A percentile compares a stretch with the other conserved stretches of the same genome.
These are phyloP conservation scores for Ormosia emarginata DNA, from an alignment of 306 rosid genomes.

Conservation along the genomic window DNA sequence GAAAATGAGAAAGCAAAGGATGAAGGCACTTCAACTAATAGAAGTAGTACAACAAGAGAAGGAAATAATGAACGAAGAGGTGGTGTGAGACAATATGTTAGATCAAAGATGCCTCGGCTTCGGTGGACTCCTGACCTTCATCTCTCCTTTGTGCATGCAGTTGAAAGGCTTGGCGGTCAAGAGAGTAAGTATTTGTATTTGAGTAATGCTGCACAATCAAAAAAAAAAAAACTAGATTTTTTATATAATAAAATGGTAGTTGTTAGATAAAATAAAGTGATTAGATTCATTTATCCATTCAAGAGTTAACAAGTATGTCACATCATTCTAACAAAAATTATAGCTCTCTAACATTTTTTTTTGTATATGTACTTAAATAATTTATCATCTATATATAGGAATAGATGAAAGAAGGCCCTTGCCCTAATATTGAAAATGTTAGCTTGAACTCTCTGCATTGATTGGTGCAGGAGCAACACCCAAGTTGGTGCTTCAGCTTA, in stretches of 20 bases:
- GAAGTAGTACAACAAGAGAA: not conserved
- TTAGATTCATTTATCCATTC: no score
- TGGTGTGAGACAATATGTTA: constrained; percentile 51
- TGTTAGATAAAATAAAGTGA: no score
- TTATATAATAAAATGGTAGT: no score
- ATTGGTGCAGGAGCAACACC: constrained; percentile 68
- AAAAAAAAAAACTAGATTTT: no score
- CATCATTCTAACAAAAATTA: no score
- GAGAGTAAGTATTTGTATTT: constrained; percentile 45
- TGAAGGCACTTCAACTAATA: constrained; percentile 8
- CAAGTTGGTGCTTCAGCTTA: constrained; percentile 62
- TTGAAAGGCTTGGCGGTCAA: constrained; percentile 68
- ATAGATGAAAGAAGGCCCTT: not conserved
- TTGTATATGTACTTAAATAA: not conserved
- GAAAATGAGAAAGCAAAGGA: constrained; percentile 8
- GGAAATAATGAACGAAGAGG: constrained; percentile 15
- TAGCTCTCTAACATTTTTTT: no score
- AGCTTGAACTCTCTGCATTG: not conserved
- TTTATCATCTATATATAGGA: not conserved
- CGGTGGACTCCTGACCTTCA: constrained; percentile 80
- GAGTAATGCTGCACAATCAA: not conserved
- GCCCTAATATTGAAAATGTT: not conserved
- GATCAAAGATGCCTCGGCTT: constrained; percentile 69
- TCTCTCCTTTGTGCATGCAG: constrained; percentile 61
- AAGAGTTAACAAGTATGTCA: no score